phyloP scores from a whole-genome alignment of 2,329 filamentous ascomycete species.

The Colletotrichum shisoi region DNA sequence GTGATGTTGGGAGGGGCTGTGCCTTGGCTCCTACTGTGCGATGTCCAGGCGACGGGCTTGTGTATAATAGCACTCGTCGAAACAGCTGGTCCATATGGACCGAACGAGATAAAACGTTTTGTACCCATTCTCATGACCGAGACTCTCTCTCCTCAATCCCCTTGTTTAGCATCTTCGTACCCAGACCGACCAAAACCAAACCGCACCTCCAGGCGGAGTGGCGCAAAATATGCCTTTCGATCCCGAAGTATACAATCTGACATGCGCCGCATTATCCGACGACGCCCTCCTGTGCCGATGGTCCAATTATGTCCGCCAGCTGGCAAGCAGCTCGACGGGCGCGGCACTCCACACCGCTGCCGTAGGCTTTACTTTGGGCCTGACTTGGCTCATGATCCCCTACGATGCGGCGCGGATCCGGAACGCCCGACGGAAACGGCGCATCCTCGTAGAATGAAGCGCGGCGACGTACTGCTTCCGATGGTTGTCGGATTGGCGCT shows the following conservation, averaged over 20 bases:
- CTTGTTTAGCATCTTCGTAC: too few relatives aligned
- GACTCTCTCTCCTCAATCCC: background rate
- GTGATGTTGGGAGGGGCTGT: background rate
- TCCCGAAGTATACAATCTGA: conserved; percentile 51
- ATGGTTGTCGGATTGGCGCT: conserved; percentile 14
- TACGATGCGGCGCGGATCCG: conserved; percentile 49
- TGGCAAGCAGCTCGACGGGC: conserved; percentile 50
- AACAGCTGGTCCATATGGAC: background rate
- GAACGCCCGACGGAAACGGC: conserved; percentile 54
- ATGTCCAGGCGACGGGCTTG: background rate
- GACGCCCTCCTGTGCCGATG: conserved; percentile 49
- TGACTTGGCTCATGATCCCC: conserved; percentile 12
- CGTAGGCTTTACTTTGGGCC: conserved; percentile 48
- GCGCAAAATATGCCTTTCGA: conserved; percentile 50
- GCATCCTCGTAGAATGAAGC: conserved; percentile 47
- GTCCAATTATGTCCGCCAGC: conserved; percentile 54
- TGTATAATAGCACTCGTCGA: background rate
- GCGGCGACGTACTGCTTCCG: conserved; percentile 14
- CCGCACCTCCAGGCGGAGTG: background rate
- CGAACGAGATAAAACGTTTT: background rate
- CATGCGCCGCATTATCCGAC: conserved; percentile 49
- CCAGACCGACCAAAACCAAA: background rate
- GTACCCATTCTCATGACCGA: background rate
- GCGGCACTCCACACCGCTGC: conserved; percentile 48
- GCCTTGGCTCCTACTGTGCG: background rate